These are phyloP conservation scores for Blastomyces emzantsi DNA, from an alignment of 2,329 filamentous ascomycete genomes.

Conservation along the genomic window DNA sequence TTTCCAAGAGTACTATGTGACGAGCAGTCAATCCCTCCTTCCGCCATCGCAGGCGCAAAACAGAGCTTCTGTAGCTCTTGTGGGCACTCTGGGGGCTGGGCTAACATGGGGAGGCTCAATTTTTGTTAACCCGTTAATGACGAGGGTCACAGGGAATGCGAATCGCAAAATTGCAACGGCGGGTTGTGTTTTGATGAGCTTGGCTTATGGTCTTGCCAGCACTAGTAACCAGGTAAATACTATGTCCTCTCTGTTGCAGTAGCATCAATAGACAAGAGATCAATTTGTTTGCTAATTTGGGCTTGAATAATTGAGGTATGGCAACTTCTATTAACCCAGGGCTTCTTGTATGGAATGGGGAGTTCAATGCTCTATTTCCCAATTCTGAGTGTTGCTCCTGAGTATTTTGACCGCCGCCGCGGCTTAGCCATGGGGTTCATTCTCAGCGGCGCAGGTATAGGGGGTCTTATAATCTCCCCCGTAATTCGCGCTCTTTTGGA, in stretches of 20 bases:
- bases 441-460: conserved; percentile 31
- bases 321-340: conserved; percentile 31
- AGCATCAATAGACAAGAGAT: background rate
- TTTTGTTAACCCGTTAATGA: conserved; percentile 41
- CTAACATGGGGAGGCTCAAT: conserved; percentile 45
- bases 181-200: conserved; percentile 38
- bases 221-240: conserved; percentile 9
- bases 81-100: conserved; percentile 42
- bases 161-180: conserved; percentile 33
- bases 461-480: conserved; percentile 32
- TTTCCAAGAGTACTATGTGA: conserved; percentile 43
- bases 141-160: conserved; percentile 32
- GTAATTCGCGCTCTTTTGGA: conserved; percentile 13
- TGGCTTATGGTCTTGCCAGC: conserved; percentile 15
- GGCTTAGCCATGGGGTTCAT: conserved; percentile 35
- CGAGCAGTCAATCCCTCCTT: conserved; percentile 32
- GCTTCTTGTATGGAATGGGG: conserved; percentile 32
- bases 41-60: conserved; percentile 25
- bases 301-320: conserved; percentile 20
- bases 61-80: conserved; percentile 41
- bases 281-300: background rate
- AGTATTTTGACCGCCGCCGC: conserved; percentile 31
- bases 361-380: conserved; percentile 34
- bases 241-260: background rate
- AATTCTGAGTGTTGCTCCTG: conserved; percentile 32